Base-by-base conservation (phyloP, 2,329 filamentous ascomycete genomes). In the Aspergillus fumigatiaffinis region DNA sequence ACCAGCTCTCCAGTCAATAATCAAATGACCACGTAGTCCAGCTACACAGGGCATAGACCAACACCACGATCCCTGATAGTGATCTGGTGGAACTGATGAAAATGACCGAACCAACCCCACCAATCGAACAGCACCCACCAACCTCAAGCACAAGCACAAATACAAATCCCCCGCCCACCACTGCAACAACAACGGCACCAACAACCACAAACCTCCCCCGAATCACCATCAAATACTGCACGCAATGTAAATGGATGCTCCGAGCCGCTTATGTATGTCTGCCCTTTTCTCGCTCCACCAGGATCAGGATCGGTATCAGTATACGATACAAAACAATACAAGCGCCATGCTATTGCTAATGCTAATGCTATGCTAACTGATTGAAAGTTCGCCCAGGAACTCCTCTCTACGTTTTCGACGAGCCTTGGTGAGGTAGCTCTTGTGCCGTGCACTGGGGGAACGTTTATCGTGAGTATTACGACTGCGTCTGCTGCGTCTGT, bases 241-340 rank as follows among this genome's bases (percentile, higher is more conserved):
- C 91, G 0, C 91, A 96, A 77, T 97, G 92, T 76, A 90, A 90
- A 77, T 96, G 92, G 91, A 90, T 94, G 84, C 78, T 95, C 10
- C 80, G 91, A 59, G 91, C 91, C 38, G 90, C 91, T 64, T 96
- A 94, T 75, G 91, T 93, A 83, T 65, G 83, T 66, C 29, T 17
- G 25, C 44, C 52, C 53, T 48, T 35, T 21, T 57, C 51, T 5
- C 44, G 52, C 55, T 42, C 2, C 26, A 28, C 25, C 25, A 26
- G 12, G 10, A 14, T 12, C 28, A 29, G 12, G 12, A 57, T 47
- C 17, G 46, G 26, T 47, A 23, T 26, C 17, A 48, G 26, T 47
- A 23, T 26, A 35, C 20, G 17, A 41, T 28, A n/a, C 23, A 4
- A 25, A 49, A 25, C 9, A 35, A 53, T 23, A 23, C 25, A 26